Evolutionary conservation across 805 yeast genomes (phyloP).

Genomic region (Pachysolen tannophilus): DNA sequence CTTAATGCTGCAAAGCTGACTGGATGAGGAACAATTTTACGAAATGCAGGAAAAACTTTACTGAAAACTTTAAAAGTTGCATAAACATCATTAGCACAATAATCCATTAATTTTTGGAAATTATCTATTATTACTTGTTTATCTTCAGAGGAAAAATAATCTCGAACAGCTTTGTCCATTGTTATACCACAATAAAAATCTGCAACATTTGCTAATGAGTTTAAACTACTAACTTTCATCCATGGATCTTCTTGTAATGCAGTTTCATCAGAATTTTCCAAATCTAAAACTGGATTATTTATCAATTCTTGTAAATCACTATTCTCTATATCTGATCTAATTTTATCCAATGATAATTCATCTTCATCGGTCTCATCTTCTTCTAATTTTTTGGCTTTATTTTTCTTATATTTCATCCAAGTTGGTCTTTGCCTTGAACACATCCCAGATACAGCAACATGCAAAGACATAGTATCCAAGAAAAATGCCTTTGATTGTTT

Average conservation of each 20-base stretch:
- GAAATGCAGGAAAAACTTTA: conserved; percentile 63
- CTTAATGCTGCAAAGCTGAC: conserved; percentile 85
- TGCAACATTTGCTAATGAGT: conserved; percentile 75
- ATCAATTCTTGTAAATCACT: conserved; percentile 20
- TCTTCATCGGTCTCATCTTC: conserved; percentile 11
- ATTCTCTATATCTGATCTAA: conserved; percentile 15
- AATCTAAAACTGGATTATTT: conserved; percentile 20
- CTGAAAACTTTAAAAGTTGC: conserved; percentile 66
- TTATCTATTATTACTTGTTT: conserved; percentile 44
- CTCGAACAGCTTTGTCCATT: conserved; percentile 62
- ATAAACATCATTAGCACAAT: conserved; percentile 81
- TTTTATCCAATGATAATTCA: conserved; percentile 11
- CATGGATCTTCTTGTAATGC: conserved; percentile 64
- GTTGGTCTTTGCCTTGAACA: conserved; percentile 83
- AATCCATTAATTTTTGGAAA: conserved; percentile 55
- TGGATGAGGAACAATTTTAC: conserved; percentile 78
- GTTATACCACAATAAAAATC: conserved; percentile 64
- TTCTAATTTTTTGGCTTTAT: conserved; percentile 13
- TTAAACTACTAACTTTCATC: conserved; percentile 69
- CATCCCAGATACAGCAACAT: conserved; percentile 84
- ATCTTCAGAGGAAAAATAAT: conserved; percentile 49
- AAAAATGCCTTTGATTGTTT: conserved; percentile 64
- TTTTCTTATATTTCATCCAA: conserved; percentile 56
- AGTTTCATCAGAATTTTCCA: conserved; percentile 21
- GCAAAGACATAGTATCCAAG: conserved; percentile 89